A percentile compares a stretch with the other conserved stretches of the same genome.
Evolutionary conservation across 768 basidiomycete genomes (phyloP).

Genomic region (Boletellus sp.): DNA sequence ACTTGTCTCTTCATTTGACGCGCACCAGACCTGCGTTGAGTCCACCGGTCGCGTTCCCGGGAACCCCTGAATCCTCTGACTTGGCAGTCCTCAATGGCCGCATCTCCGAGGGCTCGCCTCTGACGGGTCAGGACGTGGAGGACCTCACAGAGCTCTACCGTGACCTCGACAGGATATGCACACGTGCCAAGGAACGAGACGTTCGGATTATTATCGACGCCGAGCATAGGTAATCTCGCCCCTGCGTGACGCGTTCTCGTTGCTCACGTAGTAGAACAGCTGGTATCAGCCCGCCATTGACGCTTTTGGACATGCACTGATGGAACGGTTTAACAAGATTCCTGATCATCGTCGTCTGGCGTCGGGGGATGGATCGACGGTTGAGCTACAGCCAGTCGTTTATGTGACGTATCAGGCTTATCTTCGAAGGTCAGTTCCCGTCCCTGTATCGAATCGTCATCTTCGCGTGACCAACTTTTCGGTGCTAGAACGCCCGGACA

Average conservation of each 20-base stretch:
- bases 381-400: constrained; percentile 60
- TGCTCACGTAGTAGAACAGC: constrained; percentile 27
- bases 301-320: constrained; percentile 69
- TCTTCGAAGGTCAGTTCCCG: constrained; percentile 57
- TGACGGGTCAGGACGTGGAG: constrained; percentile 55
- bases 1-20: constrained; percentile 57
- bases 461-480: background rate
- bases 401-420: constrained; percentile 92
- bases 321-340: constrained; percentile 68
- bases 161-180: constrained; percentile 63
- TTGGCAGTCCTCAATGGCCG: constrained; percentile 44
- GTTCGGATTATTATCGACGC: constrained; percentile 81
- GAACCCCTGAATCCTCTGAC: constrained; percentile 58
- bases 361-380: background rate
- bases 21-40: constrained; percentile 35
- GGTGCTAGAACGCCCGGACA: constrained; percentile 59
- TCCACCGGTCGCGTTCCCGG: constrained; percentile 59
- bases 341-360: constrained; percentile 8
- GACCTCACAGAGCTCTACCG: constrained; percentile 58
- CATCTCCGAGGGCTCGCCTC: constrained; percentile 17
- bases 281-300: constrained; percentile 81
- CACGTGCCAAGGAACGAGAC: constrained; percentile 53
- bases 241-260: background rate
- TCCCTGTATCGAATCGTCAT: background rate
- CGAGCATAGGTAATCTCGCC: constrained; percentile 57